Percentiles rank a stretch among this genome's conserved stretches.
phyloP scores from a whole-genome alignment of 2,329 filamentous ascomycete genomes.

The Scopulariopsis brevicaulis region DNA sequence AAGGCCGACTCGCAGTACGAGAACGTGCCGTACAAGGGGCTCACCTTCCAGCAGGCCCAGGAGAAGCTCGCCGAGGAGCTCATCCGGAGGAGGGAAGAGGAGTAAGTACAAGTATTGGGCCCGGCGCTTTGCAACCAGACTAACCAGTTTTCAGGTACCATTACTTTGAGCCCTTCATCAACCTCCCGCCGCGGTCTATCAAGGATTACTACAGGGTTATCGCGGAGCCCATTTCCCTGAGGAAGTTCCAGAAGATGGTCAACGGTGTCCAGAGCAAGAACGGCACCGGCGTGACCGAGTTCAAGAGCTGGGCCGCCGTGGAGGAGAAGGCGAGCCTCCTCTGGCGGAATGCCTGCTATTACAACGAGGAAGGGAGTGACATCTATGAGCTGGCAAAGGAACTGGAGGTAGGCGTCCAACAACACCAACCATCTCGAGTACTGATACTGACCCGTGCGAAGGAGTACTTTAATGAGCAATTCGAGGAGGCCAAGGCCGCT shows the following conservation, averaged over 20 bases:
- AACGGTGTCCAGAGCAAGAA: conserved; percentile 61
- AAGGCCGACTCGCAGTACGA: conserved; percentile 43
- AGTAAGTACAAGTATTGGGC: conserved; percentile 29
- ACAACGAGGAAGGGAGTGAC: conserved; percentile 85
- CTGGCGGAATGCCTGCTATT: conserved; percentile 80
- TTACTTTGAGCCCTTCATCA: conserved; percentile 63
- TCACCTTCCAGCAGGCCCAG: conserved; percentile 74
- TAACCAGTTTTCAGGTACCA: conserved; percentile 13
- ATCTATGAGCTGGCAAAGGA: conserved; percentile 69
- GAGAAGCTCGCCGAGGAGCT: conserved; percentile 74
- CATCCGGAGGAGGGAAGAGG: conserved; percentile 54
- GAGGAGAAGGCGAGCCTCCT: conserved; percentile 70
- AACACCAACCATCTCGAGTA: not conserved
- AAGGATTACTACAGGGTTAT: conserved; percentile 85
- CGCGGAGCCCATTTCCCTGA: conserved; percentile 67
- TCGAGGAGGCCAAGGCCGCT: conserved; percentile 60
- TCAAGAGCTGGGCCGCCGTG: conserved; percentile 74
- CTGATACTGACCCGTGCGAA: conserved; percentile 21
- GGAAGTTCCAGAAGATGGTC: conserved; percentile 65
- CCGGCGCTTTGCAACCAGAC: not conserved
- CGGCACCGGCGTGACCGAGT: conserved; percentile 50
- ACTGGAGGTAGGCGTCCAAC: conserved; percentile 53
- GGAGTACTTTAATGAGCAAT: conserved; percentile 55
- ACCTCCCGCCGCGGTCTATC: conserved; percentile 61
- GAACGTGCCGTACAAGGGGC: conserved; percentile 52